Evolutionary conservation across 345 rosid species (phyloP).

Genomic region (Mallotus nudiflorus): DNA sequence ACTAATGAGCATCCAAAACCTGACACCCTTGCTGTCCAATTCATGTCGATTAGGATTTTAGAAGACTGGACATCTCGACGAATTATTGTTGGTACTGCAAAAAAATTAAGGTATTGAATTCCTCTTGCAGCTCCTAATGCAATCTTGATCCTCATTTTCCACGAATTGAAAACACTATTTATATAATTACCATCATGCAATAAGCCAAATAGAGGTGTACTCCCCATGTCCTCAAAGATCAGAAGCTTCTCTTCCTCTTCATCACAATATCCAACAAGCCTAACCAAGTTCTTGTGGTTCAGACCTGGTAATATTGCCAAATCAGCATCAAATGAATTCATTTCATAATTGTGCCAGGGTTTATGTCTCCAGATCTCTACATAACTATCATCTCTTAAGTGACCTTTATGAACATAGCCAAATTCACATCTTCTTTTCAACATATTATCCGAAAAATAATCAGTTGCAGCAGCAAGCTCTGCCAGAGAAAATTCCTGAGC

Average conservation of each 20-base stretch:
- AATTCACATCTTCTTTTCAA: conserved; percentile 66
- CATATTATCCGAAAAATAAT: conserved; percentile 67
- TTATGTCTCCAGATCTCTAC: too few relatives aligned
- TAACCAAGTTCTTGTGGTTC: conserved; percentile 75
- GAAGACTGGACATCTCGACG: conserved; percentile 87
- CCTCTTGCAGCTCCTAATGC: conserved; percentile 84
- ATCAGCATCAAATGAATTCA: conserved; percentile 77
- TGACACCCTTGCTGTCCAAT: conserved; percentile 71
- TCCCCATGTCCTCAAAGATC: conserved; percentile 80
- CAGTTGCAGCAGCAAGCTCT: conserved; percentile 74
- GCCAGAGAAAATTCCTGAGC: too few relatives aligned
- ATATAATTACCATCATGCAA: conserved; percentile 51
- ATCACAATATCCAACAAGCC: conserved; percentile 79
- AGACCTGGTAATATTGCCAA: too few relatives aligned
- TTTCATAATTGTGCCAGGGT: conserved; percentile 78
- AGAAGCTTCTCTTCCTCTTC: conserved; percentile 74
- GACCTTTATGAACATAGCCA: conserved; percentile 78
- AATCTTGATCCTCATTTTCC: conserved; percentile 81
- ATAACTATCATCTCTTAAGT: conserved; percentile 62
- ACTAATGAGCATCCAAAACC: conserved; percentile 79
- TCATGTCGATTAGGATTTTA: conserved; percentile 61
- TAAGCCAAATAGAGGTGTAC: conserved; percentile 69
- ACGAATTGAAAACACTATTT: conserved; percentile 64
- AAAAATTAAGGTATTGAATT: conserved; percentile 77
- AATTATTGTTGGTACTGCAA: conserved; percentile 75